Base-by-base conservation (phyloP, 495 filamentous ascomycete genomes). In the Penicillium desertorum region DNA sequence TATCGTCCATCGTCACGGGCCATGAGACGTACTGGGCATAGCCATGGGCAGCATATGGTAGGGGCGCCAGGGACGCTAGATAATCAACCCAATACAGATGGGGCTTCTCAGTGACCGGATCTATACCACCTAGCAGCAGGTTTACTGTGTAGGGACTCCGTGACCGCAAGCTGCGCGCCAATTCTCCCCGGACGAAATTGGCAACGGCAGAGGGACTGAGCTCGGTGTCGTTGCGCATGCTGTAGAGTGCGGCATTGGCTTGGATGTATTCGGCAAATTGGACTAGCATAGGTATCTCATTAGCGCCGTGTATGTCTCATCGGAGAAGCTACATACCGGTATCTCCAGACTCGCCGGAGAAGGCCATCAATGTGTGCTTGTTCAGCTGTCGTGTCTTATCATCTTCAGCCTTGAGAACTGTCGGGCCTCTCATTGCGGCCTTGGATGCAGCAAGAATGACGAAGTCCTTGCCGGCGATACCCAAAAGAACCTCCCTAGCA, bases 201-300 rank as follows among this genome's bases (percentile, higher is more conserved):
- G 91, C 88, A 30, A 96, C 86, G 12, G 92, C 94, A 25, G 87
- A 83, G 14, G 94, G 92, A 37, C 88, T 88, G 46, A 99, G 83
- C 63, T 96, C 91, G 65, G 88, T 87, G 65, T 91, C 87, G 69
- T 98, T 98, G 60, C 94, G 91, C 92, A 97, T 99, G 61, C 89
- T 90, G 76, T 99, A 99, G 68, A 99, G 88, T 74, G 93, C 89
- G 66, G 95, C 87, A 70, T 99, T 98, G 61, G 94, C 95, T 84
- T 97, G 92, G 76, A 98, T 92, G 78, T 91, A 98, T 80, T 99
- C 94, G 66, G 94, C 91, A 73, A 99, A 99, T 86, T 99, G 94
- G 48, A 98, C 94, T 96, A 71, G 60, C 44, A 36, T 44, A 36
- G 50, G 45, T 45, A 58, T 71, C 30, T 52, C 34, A 54, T 61